Conservation (phyloP, 2,329 filamentous ascomycete genomes). For the Hypoxylon sp. region DNA sequence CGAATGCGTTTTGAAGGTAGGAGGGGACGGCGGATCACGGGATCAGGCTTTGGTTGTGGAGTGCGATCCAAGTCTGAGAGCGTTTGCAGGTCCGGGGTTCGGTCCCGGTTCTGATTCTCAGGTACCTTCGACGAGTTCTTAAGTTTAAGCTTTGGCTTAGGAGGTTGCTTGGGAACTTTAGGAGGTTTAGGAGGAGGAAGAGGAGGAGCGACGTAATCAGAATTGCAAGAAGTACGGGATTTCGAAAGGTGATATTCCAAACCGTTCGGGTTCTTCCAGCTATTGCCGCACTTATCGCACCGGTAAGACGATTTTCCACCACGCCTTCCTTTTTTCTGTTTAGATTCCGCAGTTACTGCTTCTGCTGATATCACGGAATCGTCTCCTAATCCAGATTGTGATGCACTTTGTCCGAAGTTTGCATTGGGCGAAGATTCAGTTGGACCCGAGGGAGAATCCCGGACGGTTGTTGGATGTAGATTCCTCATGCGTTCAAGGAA, state of each 20-base stretch:
- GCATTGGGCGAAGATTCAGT: neutral
- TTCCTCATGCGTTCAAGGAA: constrained; percentile 36
- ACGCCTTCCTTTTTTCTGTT: constrained; percentile 38
- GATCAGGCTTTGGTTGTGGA: neutral
- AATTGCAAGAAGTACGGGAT: constrained; percentile 68
- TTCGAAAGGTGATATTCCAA: constrained; percentile 72
- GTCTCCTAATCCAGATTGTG: constrained; percentile 6
- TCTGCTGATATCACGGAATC: constrained; percentile 29
- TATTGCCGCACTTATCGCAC: constrained; percentile 68
- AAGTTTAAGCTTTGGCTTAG: constrained; percentile 41
- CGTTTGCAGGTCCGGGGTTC: neutral
- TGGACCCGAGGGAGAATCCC: constrained; percentile 1
- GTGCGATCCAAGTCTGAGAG: constrained; percentile 2
- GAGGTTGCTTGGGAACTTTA: constrained; percentile 15
- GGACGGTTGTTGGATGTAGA: neutral
- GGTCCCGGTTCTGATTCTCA: neutral
- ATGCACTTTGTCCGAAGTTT: neutral
- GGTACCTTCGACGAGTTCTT: constrained; percentile 13
- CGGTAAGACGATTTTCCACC: constrained; percentile 56
- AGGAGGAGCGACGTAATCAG: constrained; percentile 57
- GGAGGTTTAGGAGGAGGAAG: constrained; percentile 23
- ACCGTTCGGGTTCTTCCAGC: constrained; percentile 72
- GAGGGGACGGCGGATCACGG: constrained; percentile 5
- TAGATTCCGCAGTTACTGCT: constrained; percentile 28
- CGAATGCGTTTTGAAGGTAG: constrained; percentile 35